Evolutionary conservation across 345 rosid genomes (phyloP).

Genomic region (Eucalyptus camaldulensis): DNA sequence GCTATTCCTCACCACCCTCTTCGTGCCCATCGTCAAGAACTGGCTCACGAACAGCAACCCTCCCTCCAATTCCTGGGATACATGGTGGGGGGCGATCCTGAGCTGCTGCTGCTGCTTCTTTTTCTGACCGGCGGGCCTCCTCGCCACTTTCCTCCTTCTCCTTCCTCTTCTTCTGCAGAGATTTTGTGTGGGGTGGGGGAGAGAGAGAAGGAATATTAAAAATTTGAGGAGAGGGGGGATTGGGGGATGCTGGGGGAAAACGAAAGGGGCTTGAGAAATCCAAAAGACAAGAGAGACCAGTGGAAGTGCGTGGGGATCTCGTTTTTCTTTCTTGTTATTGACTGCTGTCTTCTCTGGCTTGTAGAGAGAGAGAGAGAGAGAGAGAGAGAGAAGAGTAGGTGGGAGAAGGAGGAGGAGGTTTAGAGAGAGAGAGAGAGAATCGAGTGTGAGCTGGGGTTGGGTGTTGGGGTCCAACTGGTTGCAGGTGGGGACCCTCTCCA

Average conservation of each 20-base stretch:
- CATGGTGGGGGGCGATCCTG: neutral
- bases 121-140: neutral
- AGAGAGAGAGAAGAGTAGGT: neutral
- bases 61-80: neutral
- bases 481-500: neutral
- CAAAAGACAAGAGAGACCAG: neutral
- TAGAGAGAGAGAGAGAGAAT: neutral
- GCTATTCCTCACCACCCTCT: neutral
- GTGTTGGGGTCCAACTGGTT: neutral
- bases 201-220: neutral
- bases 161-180: neutral
- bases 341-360: slow-evolving; percentile 2
- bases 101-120: neutral
- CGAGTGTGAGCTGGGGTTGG: neutral
- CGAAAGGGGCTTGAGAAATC: neutral
- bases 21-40: neutral
- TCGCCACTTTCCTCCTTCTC: neutral
- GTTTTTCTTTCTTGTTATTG: slow-evolving; percentile 9
- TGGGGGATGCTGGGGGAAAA: neutral
- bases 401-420: neutral
- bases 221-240: neutral
- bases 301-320: slow-evolving; percentile 24
- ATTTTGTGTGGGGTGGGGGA: neutral
- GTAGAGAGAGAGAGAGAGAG: neutral
- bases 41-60: neutral